Base-by-base conservation (phyloP, 2,329 filamentous ascomycete species). In the Fonsecaea nubica region DNA sequence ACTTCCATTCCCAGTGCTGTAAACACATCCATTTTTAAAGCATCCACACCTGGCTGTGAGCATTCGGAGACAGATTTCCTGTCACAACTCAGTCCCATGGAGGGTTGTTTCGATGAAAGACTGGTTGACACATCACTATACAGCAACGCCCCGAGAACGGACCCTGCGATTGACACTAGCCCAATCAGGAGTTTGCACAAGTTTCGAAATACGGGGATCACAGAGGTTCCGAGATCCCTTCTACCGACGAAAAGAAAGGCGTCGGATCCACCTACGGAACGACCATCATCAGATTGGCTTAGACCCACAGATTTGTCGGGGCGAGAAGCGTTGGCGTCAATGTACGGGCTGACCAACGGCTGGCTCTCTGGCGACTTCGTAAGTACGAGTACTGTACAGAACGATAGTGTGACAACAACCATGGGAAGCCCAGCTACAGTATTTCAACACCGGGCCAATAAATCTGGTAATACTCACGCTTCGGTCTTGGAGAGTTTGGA, bases 71-170 rank as follows among this genome's bases (percentile, higher is more conserved):
- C 69, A 18, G 68, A 70, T 48, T 71, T 70, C 38, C 18, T 68
- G 9, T 68, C 68, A 13, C 59, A 63, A 15, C 59, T 66, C n/a
- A 68, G 69, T 33, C 68, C 69, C 32, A 71, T 69, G 69, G 63
- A 60, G 35, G 69, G 68, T n/a, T 53, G 54, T 36, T 32, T 70
- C n/a, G 65, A 70, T n/a, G 68, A 71, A n/a, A 45, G 42, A 48
- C 57, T 71, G 12, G 30, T 35, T 5, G 40, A 52, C 8, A 57
- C 68, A 35, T 71, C 69, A 18, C 52, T 64, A 40, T 58, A 71
- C 48, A 69, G 63, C 54, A 71, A 71, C 42, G 65, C 66, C 10
- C 18, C 63, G 8, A 21, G 18, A 13, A 63, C 56, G 42, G 62
- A 65, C 18, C 62, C 32, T 33, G 38, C 38, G 30, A 53, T 50